These are phyloP conservation scores for Xerocomus brunneocitrinus DNA, from an alignment of 768 basidiomycete genomes.

Conservation along the genomic window DNA sequence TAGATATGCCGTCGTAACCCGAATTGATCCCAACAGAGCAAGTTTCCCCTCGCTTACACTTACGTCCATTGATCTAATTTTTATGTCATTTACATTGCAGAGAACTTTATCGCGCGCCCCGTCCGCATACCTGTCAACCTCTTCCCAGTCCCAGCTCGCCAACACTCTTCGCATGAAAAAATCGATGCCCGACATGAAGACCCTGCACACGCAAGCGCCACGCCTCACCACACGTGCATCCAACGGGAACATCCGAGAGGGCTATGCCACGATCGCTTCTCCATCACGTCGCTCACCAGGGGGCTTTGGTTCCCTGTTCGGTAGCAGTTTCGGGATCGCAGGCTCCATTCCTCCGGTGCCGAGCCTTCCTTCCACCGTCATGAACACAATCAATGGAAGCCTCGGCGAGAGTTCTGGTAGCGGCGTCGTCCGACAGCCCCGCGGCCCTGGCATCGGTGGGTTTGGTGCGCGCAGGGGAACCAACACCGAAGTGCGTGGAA, in stretches of 20 bases:
- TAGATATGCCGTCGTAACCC: conserved; percentile 89
- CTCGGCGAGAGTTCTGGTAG: conserved; percentile 32
- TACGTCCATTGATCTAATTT: conserved; percentile 9
- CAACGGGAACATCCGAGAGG: conserved; percentile 83
- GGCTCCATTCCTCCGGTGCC: conserved; percentile 71
- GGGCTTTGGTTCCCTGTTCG: conserved; percentile 68
- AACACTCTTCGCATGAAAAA: conserved; percentile 83
- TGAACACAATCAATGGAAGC: conserved; percentile 41
- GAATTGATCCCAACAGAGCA: conserved; percentile 80
- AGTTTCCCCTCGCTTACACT: conserved; percentile 28
- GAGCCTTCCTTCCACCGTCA: conserved; percentile 58
- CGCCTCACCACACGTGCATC: conserved; percentile 77
- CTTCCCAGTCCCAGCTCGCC: conserved; percentile 39
- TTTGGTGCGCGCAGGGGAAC: conserved; percentile 55
- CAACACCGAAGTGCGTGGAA: conserved; percentile 44
- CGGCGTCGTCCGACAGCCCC: conserved; percentile 78
- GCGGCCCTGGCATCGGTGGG: conserved; percentile 76
- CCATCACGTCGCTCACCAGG: conserved; percentile 73
- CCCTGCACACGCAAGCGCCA: conserved; percentile 72
- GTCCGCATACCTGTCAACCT: conserved; percentile 67
- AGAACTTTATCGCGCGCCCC: conserved; percentile 72
- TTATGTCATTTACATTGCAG: conserved; percentile 20
- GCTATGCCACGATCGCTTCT: conserved; percentile 83
- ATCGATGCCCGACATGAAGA: conserved; percentile 98
- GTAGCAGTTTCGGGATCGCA: conserved; percentile 33